Percentiles rank a stretch among this genome's conserved stretches.
phyloP scores from a whole-genome alignment of 495 filamentous ascomycete genomes.

The Paragyromitra xinjiangensis region DNA sequence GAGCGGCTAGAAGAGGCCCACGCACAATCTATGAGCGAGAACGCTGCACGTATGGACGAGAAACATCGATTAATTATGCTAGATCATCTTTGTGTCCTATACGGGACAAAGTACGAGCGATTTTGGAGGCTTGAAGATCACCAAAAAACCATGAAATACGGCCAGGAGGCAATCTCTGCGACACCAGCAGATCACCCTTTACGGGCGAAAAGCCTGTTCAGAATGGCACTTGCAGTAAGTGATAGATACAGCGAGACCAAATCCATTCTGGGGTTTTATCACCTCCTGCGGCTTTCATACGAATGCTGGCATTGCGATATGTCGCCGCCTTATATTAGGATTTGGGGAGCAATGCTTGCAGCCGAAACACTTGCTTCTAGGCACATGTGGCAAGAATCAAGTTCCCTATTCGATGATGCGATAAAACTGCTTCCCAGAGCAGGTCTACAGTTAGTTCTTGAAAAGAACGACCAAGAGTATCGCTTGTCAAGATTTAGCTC shows the following conservation, averaged over 20 bases:
- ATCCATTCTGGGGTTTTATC: not conserved
- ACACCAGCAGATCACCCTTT: not conserved
- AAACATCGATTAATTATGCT: not conserved
- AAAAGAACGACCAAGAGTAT: not conserved
- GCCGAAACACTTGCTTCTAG: not conserved
- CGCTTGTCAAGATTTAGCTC: not conserved
- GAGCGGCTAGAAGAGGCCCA: not conserved
- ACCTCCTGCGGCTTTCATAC: not conserved
- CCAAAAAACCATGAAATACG: not conserved
- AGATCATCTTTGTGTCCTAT: not conserved
- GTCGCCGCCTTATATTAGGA: not conserved
- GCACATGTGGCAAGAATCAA: conserved; percentile 18
- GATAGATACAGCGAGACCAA: not conserved
- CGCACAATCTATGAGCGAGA: too few species aligned
- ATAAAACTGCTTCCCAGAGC: not conserved
- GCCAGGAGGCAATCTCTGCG: not conserved
- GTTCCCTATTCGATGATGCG: not conserved
- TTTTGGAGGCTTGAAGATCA: not conserved
- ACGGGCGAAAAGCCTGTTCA: not conserved
- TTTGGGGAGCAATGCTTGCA: not conserved
- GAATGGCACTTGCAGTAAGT: not conserved
- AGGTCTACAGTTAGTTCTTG: not conserved
- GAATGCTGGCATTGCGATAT: conserved; percentile 12
- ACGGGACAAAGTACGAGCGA: not conserved
- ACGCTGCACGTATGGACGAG: too few species aligned